Percentiles rank a stretch among this genome's conserved stretches.
These are phyloP conservation scores for Mimosa bimucronata DNA, from an alignment of 306 rosid genomes.

Conservation along the genomic window DNA sequence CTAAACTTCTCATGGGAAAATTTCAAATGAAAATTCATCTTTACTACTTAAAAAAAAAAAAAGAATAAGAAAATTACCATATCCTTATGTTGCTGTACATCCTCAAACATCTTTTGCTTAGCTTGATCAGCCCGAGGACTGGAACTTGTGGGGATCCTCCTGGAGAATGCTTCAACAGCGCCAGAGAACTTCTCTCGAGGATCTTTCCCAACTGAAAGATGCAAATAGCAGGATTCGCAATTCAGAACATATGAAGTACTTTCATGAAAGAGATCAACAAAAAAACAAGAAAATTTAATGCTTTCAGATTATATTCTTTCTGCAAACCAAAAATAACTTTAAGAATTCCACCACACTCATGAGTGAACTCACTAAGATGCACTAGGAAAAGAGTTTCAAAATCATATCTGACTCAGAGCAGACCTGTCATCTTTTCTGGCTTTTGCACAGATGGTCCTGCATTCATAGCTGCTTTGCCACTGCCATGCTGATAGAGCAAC, in stretches of 20 bases:
- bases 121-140: constrained; percentile 76
- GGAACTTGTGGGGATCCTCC: constrained; percentile 69
- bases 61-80: constrained; percentile 52
- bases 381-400: constrained; percentile 31
- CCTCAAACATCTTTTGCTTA: constrained; percentile 74
- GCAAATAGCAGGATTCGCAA: constrained; percentile 39
- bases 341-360: constrained; percentile 10
- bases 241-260: constrained; percentile 14
- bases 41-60: neutral
- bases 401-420: constrained; percentile 29
- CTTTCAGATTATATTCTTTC: constrained; percentile 9
- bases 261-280: constrained; percentile 17
- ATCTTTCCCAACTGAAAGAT: constrained; percentile 83
- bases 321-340: constrained; percentile 18
- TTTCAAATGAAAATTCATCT: neutral
- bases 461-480: constrained; percentile 74
- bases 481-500: constrained; percentile 57
- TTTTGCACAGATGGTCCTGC: constrained; percentile 84
- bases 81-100: constrained; percentile 59
- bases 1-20: neutral
- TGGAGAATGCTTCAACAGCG: constrained; percentile 91
- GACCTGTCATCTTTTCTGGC: constrained; percentile 89
- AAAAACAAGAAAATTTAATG: constrained; percentile 22
- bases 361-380: constrained; percentile 11
- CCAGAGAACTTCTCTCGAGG: constrained; percentile 87